Percentiles rank a stretch among this genome's conserved stretches.
Conservation (phyloP, 225 moss, liverwort and hornwort species). For the Rhytidiadelphus loreus region DNA sequence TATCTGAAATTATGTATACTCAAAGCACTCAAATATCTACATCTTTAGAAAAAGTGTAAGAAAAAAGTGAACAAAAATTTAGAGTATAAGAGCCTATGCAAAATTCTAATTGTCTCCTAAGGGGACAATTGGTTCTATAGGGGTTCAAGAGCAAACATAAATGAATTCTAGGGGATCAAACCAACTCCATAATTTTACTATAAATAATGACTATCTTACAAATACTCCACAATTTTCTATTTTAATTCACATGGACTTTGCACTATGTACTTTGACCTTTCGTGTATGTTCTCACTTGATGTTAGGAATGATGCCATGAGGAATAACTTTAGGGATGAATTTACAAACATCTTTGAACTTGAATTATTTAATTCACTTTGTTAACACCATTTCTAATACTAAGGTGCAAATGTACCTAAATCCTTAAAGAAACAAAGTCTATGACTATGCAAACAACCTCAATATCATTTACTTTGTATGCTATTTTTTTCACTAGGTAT, state of each 20-base stretch:
- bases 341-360: neutral
- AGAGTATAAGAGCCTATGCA: neutral
- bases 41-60: too few species aligned
- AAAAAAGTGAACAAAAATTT: neutral
- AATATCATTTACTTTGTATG: neutral
- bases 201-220: neutral
- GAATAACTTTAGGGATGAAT: neutral
- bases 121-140: neutral
- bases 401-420: neutral
- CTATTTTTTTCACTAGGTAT: neutral
- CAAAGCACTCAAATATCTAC: neutral
- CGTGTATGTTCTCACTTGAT: neutral
- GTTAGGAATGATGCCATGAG: neutral
- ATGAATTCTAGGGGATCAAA: neutral
- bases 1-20: neutral
- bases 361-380: neutral
- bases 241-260: neutral
- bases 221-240: neutral
- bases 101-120: rapidly evolving
- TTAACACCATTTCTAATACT: neutral
- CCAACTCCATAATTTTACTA: neutral
- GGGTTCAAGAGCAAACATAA: neutral
- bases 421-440: rapidly evolving
- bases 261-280: neutral
- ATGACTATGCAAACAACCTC: neutral